Evolutionary conservation across 306 rosid species (phyloP).

Genomic region (Medicago ruthenica): DNA sequence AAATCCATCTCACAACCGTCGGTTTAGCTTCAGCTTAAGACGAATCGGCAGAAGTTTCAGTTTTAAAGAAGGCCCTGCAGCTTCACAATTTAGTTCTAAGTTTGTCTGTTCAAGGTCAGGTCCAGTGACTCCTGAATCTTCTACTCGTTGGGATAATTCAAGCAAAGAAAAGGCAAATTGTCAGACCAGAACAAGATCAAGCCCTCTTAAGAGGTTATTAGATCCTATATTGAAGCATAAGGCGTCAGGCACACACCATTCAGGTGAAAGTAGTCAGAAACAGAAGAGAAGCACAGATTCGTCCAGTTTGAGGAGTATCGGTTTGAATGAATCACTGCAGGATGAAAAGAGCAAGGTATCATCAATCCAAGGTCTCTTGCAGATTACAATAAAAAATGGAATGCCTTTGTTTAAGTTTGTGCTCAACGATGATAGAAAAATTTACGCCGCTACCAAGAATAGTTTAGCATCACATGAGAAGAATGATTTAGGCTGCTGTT

Average conservation of each 20-base stretch:
- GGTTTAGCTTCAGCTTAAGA: conserved; percentile 90
- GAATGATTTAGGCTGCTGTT: conserved; percentile 61
- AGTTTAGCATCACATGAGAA: conserved; percentile 60
- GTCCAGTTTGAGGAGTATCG: conserved; percentile 44
- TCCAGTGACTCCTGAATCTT: conserved; percentile 70
- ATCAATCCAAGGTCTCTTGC: conserved; percentile 71
- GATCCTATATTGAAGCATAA: conserved; percentile 77
- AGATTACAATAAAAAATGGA: conserved; percentile 73
- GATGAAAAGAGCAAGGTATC: conserved; percentile 58
- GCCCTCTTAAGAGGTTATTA: conserved; percentile 77
- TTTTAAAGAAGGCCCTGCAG: conserved; percentile 73
- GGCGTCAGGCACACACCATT: conserved; percentile 52
- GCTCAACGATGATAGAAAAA: conserved; percentile 63
- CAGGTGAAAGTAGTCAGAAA: conserved; percentile 46
- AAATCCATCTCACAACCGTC: conserved; percentile 69
- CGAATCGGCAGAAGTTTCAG: conserved; percentile 91
- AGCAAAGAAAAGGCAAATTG: conserved; percentile 55
- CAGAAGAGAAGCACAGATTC: conserved; percentile 53
- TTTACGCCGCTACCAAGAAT: conserved; percentile 73
- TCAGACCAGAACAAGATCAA: conserved; percentile 68
- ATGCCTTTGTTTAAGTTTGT: conserved; percentile 76
- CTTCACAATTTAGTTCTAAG: conserved; percentile 61
- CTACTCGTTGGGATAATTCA: conserved; percentile 54
- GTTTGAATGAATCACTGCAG: conserved; percentile 46
- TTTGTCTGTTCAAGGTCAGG: conserved; percentile 68